phyloP scores from a whole-genome alignment of 495 filamentous ascomycete species.

The Hypoxylon crocopeplum region DNA sequence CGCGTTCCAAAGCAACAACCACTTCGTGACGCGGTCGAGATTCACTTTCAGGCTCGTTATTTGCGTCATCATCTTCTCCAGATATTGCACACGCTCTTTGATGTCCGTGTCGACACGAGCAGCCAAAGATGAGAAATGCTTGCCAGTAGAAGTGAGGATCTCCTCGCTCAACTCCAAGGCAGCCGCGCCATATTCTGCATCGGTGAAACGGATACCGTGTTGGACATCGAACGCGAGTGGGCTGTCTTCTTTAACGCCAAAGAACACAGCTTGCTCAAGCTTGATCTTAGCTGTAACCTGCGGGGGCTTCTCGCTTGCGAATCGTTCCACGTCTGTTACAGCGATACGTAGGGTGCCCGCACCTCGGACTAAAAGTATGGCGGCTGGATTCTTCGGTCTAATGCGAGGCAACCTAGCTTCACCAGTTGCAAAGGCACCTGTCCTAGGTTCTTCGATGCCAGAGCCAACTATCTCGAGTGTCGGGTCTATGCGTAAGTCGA shows the following conservation, averaged over 20 bases:
- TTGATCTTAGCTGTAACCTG: slow-evolving; percentile 81
- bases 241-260: slow-evolving; percentile 78
- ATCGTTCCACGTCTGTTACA: slow-evolving; percentile 59
- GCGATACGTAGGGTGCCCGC: slow-evolving; percentile 81
- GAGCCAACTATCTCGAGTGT: slow-evolving; percentile 66
- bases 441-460: slow-evolving; percentile 62
- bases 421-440: slow-evolving; percentile 44
- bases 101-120: slow-evolving; percentile 84
- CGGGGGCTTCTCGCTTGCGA: slow-evolving; percentile 55
- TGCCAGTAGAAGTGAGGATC: slow-evolving; percentile 75
- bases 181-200: slow-evolving; percentile 75
- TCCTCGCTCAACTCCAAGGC: slow-evolving; percentile 81
- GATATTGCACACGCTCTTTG: slow-evolving; percentile 67
- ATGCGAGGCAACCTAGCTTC: slow-evolving; percentile 55
- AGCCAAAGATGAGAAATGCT: slow-evolving; percentile 71
- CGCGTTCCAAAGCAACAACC: slow-evolving; percentile 86
- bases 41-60: slow-evolving; percentile 60
- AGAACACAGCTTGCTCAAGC: slow-evolving; percentile 94
- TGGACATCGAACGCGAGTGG: slow-evolving; percentile 77
- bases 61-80: slow-evolving; percentile 73
- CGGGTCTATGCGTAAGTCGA: slow-evolving; percentile 77
- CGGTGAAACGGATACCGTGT: slow-evolving; percentile 66
- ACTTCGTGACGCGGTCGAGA: slow-evolving; percentile 69
- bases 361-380: slow-evolving; percentile 75
- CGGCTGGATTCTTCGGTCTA: slow-evolving; percentile 66